phyloP scores from a whole-genome alignment of 495 filamentous ascomycete genomes.

The Podospora conica region DNA sequence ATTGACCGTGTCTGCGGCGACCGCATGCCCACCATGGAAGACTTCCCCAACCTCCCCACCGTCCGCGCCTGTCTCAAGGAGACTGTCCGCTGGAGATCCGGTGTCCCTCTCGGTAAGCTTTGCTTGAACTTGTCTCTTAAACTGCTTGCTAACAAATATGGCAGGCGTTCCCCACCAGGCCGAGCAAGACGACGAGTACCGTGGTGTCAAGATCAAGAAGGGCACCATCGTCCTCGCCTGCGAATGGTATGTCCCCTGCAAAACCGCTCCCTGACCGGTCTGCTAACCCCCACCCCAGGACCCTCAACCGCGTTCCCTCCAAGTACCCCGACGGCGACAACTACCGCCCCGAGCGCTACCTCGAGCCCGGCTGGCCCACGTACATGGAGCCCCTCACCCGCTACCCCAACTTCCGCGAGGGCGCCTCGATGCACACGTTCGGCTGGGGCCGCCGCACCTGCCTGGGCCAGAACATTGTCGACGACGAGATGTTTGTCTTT shows the following conservation, averaged over 20 bases:
- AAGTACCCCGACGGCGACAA: conserved; percentile 48
- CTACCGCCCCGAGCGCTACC: conserved; percentile 51
- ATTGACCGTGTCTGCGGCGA: conserved; percentile 53
- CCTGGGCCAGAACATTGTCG: conserved; percentile 56
- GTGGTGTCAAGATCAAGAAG: conserved; percentile 47
- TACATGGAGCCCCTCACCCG: conserved; percentile 47
- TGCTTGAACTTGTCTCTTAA: background rate
- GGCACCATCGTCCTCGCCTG: conserved; percentile 48
- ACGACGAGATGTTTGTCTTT: conserved; percentile 47
- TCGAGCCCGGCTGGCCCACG: conserved; percentile 48
- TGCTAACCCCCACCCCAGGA: conserved; percentile 28
- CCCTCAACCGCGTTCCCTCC: conserved; percentile 42
- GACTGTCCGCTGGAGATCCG: conserved; percentile 54
- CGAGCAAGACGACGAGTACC: conserved; percentile 44
- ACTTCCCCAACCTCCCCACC: conserved; percentile 42
- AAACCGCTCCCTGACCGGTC: background rate
- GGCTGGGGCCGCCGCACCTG: conserved; percentile 61
- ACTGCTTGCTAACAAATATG: conserved; percentile 1
- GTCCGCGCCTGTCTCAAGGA: conserved; percentile 56
- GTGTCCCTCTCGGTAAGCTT: conserved; percentile 39
- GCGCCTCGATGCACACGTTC: conserved; percentile 46
- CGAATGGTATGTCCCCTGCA: conserved; percentile 39
- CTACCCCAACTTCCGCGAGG: conserved; percentile 50
- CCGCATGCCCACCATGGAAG: conserved; percentile 42
- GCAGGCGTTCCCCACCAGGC: conserved; percentile 47